These are phyloP conservation scores for Pilasporangium apinafurcum DNA, from an alignment of 352 stramenopile species.

Conservation along the genomic window DNA sequence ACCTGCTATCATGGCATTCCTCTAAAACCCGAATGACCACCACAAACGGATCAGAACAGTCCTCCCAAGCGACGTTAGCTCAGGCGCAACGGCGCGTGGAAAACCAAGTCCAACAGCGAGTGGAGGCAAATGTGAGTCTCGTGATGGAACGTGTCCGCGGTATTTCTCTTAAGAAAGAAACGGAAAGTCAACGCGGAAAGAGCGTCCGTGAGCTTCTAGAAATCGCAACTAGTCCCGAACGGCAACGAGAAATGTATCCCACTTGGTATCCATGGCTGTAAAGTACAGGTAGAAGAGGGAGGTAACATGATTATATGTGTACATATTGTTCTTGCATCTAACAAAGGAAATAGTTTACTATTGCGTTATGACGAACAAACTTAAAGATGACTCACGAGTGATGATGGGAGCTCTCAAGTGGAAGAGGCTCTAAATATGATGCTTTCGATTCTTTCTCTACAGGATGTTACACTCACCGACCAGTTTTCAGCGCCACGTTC, in stretches of 20 bases:
- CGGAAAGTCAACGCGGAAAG: constrained; percentile 53
- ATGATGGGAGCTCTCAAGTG: not conserved
- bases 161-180: constrained; percentile 74
- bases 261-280: constrained; percentile 87
- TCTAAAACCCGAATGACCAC: constrained; percentile 70
- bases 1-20: constrained; percentile 82
- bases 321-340: too few species aligned
- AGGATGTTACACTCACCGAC: constrained; percentile 3
- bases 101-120: constrained; percentile 74
- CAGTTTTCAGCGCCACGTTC: constrained; percentile 14
- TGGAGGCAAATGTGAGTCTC: constrained; percentile 81
- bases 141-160: constrained; percentile 76
- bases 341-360: too few species aligned
- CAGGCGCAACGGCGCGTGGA: constrained; percentile 57
- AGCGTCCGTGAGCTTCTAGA: constrained; percentile 76
- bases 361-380: constrained; percentile 2
- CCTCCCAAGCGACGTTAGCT: constrained; percentile 10
- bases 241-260: constrained; percentile 81
- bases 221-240: constrained; percentile 74
- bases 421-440: not conserved
- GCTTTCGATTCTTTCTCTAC: not conserved
- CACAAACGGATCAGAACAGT: constrained; percentile 9
- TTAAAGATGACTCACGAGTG: too few species aligned
- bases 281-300: not conserved
- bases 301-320: not conserved